Percentiles rank a stretch among this genome's conserved stretches.
Evolutionary conservation across 306 rosid genomes (phyloP).

Genomic region (Cucumis cinereus): DNA sequence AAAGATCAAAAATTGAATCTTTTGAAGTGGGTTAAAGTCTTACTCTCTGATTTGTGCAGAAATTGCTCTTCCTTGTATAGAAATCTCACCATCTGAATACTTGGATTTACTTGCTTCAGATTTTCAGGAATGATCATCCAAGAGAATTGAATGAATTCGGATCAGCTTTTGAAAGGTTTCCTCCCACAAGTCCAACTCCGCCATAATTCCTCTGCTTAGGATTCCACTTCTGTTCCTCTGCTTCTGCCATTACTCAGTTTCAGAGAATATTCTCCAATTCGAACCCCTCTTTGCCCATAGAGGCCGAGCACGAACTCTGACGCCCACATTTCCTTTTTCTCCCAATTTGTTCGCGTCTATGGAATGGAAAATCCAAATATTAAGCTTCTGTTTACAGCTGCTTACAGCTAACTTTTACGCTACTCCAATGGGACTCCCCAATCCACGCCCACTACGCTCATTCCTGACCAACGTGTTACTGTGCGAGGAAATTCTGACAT

Average conservation of each 20-base stretch:
- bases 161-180: not conserved
- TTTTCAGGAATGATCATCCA: not conserved
- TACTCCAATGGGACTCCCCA: slow-evolving; percentile 6
- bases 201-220: slow-evolving; percentile 12
- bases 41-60: not conserved
- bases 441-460: slow-evolving; percentile 6
- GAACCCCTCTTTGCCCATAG: slow-evolving; percentile 11
- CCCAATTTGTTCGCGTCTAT: not conserved
- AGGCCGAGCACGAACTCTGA: not conserved
- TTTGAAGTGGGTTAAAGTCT: not conserved
- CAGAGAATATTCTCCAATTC: slow-evolving; percentile 22
- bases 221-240: slow-evolving; percentile 8
- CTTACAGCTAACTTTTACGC: not conserved
- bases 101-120: not conserved
- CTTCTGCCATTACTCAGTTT: slow-evolving; percentile 6
- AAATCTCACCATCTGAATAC: not conserved
- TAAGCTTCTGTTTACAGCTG: not conserved
- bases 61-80: not conserved
- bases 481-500: slow-evolving; percentile 29
- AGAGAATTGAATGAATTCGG: not conserved
- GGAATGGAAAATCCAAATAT: not conserved
- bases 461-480: slow-evolving; percentile 29
- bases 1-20: not conserved
- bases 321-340: not conserved
- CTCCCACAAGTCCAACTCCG: slow-evolving; percentile 1